A percentile compares a stretch with the other conserved stretches of the same genome.
Evolutionary conservation across 257 asterid species (phyloP).

Genomic region (Nicotiana tomentosiformis): DNA sequence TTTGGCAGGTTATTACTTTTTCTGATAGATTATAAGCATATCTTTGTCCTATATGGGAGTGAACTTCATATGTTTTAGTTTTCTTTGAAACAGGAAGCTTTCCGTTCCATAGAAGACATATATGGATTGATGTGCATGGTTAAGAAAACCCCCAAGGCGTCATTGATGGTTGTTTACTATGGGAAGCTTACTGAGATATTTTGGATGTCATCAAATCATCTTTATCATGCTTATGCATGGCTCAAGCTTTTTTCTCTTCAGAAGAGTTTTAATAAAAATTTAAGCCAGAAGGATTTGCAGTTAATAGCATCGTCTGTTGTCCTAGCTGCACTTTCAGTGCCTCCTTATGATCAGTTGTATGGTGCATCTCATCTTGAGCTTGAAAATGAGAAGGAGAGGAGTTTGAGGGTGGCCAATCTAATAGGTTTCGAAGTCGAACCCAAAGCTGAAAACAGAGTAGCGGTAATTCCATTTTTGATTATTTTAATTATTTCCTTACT

Average conservation of each 20-base stretch:
- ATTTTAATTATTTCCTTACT: neutral
- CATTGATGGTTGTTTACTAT: constrained; percentile 77
- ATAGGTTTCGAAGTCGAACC: constrained; percentile 72
- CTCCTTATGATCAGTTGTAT: constrained; percentile 60
- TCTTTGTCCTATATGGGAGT: neutral
- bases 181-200: constrained; percentile 85
- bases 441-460: constrained; percentile 57
- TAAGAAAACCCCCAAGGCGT: constrained; percentile 78
- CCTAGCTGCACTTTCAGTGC: constrained; percentile 83
- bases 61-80: neutral
- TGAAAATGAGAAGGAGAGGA: constrained; percentile 78
- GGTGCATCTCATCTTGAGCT: constrained; percentile 82
- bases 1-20: constrained; percentile 74
- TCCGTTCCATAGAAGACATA: constrained; percentile 87
- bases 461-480: constrained; percentile 31
- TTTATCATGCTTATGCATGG: constrained; percentile 97
- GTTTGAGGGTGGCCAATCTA: constrained; percentile 54
- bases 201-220: constrained; percentile 84
- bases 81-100: constrained; percentile 60
- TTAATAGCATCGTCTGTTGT: constrained; percentile 78
- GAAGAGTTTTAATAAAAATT: constrained; percentile 74
- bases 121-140: constrained; percentile 84
- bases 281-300: constrained; percentile 87
- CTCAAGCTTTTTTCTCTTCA: constrained; percentile 87
- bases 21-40: neutral